A percentile compares a stretch with the other conserved stretches of the same genome.
Conservation (phyloP, 352 stramenopile genomes). For the Globisporangium carolinianum region DNA sequence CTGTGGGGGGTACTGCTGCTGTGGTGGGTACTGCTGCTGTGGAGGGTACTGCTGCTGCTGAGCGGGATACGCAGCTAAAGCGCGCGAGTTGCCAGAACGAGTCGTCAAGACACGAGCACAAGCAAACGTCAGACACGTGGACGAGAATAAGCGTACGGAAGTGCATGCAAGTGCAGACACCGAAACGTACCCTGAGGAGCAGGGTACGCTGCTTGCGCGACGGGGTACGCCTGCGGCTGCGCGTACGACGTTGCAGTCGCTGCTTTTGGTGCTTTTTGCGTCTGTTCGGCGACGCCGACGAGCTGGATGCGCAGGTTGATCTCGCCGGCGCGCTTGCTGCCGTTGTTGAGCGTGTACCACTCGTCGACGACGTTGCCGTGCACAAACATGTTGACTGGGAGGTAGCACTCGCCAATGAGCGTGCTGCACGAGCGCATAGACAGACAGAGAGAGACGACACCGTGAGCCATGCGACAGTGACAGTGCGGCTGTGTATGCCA, state of each 20-base stretch:
- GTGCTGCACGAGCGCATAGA: slow-evolving; percentile 17
- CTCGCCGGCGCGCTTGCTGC: slow-evolving; percentile 46
- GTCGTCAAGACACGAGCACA: not conserved
- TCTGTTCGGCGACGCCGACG: slow-evolving; percentile 17
- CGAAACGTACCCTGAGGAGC: slow-evolving; percentile 2
- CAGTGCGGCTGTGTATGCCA: not conserved
- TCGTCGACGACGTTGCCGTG: slow-evolving; percentile 61
- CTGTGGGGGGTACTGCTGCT: slow-evolving; percentile 1
- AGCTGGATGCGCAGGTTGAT: slow-evolving; percentile 81
- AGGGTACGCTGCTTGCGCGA: slow-evolving; percentile 11
- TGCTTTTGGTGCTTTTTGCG: not conserved
- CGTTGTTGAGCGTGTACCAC: slow-evolving; percentile 78
- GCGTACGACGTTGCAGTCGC: slow-evolving; percentile 8
- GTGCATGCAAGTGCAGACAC: not conserved
- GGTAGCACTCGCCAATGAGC: slow-evolving; percentile 64
- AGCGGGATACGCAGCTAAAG: not conserved
- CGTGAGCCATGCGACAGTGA: not conserved
- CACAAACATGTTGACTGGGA: slow-evolving; percentile 74
- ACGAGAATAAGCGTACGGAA: not conserved
- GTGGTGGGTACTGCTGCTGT: slow-evolving; percentile 6
- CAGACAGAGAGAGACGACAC: not conserved
- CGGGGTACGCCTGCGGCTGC: slow-evolving; percentile 29
- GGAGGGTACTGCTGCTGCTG: not conserved
- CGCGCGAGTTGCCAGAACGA: not conserved
- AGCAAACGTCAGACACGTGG: not conserved